Evolutionary conservation across 352 stramenopile species (phyloP).

Genomic region (Achlya hypogyna): DNA sequence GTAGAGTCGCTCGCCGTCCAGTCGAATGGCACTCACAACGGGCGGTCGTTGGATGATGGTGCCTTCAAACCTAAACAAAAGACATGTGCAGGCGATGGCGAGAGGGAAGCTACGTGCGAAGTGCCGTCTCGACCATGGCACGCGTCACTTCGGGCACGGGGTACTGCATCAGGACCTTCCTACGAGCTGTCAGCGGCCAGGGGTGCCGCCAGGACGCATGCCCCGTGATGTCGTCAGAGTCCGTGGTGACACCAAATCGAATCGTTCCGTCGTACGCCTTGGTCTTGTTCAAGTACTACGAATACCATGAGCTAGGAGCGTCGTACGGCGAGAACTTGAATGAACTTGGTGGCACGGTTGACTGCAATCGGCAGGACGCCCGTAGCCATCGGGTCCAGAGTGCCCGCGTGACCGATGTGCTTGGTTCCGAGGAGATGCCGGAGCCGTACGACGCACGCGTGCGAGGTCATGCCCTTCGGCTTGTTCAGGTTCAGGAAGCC

Average conservation of each 20-base stretch:
- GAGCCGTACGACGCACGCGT: constrained; percentile 59
- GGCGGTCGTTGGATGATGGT: constrained; percentile 69
- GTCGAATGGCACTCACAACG: constrained; percentile 70
- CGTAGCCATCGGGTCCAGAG: constrained; percentile 83
- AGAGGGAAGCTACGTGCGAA: constrained; percentile 34
- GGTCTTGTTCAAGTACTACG: constrained; percentile 45
- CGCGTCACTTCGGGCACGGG: constrained; percentile 52
- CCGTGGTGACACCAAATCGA: constrained; percentile 67
- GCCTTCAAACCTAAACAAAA: constrained; percentile 48
- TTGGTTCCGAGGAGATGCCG: constrained; percentile 63
- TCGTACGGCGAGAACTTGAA: constrained; percentile 33
- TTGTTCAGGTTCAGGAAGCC: constrained; percentile 82
- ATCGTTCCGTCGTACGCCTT: constrained; percentile 74
- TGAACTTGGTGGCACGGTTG: constrained; percentile 71
- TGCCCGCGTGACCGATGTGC: constrained; percentile 71
- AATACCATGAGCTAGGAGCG: neutral
- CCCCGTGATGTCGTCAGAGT: constrained; percentile 77
- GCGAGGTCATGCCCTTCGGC: constrained; percentile 62
- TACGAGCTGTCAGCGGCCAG: too few relatives aligned
- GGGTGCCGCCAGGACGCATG: constrained; percentile 12
- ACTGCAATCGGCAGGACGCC: constrained; percentile 75
- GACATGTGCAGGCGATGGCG: neutral
- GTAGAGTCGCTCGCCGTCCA: constrained; percentile 70
- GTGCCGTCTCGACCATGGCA: constrained; percentile 23
- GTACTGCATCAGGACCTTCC: constrained; percentile 39